Conservation (phyloP, 2,329 filamentous ascomycete species). For the Pestalotiopsis sp. region DNA sequence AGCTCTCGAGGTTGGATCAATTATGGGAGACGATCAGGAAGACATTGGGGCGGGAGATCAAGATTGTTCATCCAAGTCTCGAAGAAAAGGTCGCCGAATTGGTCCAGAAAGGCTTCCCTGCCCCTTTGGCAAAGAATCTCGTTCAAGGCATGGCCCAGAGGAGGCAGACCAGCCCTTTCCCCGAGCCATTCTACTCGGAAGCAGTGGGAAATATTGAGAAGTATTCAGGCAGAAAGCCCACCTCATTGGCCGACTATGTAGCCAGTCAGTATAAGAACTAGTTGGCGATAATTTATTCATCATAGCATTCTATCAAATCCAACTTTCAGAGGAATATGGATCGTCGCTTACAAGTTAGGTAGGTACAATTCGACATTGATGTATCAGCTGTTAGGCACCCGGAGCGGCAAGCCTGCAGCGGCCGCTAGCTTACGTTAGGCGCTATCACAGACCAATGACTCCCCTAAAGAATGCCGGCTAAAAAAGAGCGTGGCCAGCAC, state of each 20-base stretch:
- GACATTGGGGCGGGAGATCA: not conserved
- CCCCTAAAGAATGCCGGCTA: no score
- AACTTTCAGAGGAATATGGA: no score
- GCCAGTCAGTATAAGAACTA: not conserved
- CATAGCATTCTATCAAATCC: no score
- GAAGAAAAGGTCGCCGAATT: not conserved
- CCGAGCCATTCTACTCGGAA: not conserved
- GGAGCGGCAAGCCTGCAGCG: no score
- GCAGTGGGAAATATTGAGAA: not conserved
- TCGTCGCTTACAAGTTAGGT: no score
- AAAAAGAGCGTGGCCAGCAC: no score
- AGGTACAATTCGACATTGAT: no score
- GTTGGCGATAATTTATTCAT: no score
- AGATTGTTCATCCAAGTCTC: not conserved
- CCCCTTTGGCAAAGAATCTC: not conserved
- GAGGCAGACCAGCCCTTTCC: not conserved
- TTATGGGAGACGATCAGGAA: not conserved
- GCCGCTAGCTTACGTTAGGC: no score
- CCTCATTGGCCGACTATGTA: not conserved
- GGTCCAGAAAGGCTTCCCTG: not conserved
- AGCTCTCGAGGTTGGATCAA: not conserved
- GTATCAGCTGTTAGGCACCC: no score
- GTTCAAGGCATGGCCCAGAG: not conserved
- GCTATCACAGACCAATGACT: no score
- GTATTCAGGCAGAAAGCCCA: not conserved